phyloP scores from a whole-genome alignment of 2,329 filamentous ascomycete species.

The Tolypocladium pustulatum region DNA sequence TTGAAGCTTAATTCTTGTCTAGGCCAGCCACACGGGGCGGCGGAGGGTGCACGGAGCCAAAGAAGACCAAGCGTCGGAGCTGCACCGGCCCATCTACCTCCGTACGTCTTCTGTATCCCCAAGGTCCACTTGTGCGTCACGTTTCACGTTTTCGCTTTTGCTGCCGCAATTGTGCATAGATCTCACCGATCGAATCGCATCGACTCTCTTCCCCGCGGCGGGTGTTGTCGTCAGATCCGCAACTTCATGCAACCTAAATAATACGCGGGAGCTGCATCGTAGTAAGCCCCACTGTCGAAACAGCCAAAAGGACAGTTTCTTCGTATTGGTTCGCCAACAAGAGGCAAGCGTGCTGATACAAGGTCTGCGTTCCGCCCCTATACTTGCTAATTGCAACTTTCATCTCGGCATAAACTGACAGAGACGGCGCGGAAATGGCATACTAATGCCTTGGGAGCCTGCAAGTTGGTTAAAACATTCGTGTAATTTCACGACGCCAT shows the following conservation, averaged over 20 bases:
- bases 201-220: not conserved
- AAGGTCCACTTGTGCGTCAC: not conserved
- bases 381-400: not conserved
- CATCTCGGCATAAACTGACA: not conserved
- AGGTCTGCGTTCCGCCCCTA: not conserved
- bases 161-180: not conserved
- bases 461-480: not conserved
- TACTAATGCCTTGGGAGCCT: not conserved
- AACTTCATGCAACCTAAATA: not conserved
- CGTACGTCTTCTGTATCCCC: not conserved
- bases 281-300: not conserved
- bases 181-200: not conserved
- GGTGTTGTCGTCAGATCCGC: not conserved
- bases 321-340: not conserved
- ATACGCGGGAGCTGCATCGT: not conserved
- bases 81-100: not conserved
- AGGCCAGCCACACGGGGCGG: not conserved
- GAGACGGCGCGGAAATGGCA: not conserved
- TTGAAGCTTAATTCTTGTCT: not conserved
- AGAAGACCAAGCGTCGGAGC: not conserved
- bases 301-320: not conserved
- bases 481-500: not conserved
- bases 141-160: not conserved
- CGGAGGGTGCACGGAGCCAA: not conserved
- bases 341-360: not conserved